Evolutionary conservation across 306 rosid genomes (phyloP), one percentile per base, ranked within the genome.

Genomic region (Cicer pinnatifidum): DNA sequence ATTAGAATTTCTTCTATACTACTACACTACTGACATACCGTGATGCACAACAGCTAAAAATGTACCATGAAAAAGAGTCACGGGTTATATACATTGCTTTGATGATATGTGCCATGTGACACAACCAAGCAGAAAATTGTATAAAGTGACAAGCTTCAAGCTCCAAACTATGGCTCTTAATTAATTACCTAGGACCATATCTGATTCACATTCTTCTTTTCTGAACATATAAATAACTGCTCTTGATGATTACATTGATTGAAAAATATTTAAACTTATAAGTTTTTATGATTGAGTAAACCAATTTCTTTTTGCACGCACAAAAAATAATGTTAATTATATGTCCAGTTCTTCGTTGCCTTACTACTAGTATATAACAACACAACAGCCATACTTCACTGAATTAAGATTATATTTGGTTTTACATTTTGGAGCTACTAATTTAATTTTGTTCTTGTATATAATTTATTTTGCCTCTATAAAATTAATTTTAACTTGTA

Each of bases 51-150:
- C 66, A 81, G 79, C 74, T 84, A 77, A 75, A 74, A 75, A 69
- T 84, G 88, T 81, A 84, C 85, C 83, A 75, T 75, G 41, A 65
- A 69, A 69, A 57, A 64, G 78, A 70, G 83, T 84, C 88, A 84
- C 88, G 88, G 88, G 88, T 78, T n/a, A 15, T 38, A 76, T 58
- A 39, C 75, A 79, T 76, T 77, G 50, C 67, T 73, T 69, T 67
- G 82, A 76, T 56, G 66, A 45, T 60, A 60, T 46, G 71, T 73
- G 56, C 11, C 75, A 76, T 62, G 82, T 84, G 84, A 76, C 20
- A 13, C 58, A 28, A 66, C 72, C 48, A 47, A 53, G 63, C 77
- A 63, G 72, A 69, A 1, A 13, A 1, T 67, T 67, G 8, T 16
- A 48, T 79, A 51, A 58, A 71, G 45, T 40, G 61, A 66, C 73